Evolutionary conservation across 2,329 filamentous ascomycete genomes (phyloP).

Genomic region (Didymosphaeria variabile): DNA sequence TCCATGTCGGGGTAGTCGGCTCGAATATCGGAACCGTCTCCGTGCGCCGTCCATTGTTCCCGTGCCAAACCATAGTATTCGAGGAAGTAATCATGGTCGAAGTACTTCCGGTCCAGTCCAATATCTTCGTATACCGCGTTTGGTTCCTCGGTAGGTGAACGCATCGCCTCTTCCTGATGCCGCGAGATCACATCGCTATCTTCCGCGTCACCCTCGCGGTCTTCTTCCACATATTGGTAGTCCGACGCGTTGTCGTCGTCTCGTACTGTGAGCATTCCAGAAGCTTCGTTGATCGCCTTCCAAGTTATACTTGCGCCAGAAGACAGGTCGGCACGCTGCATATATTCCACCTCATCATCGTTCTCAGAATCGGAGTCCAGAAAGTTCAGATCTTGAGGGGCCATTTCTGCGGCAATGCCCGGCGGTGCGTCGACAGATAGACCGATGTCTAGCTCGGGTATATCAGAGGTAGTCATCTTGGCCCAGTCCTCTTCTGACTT

Average conservation of each 20-base stretch:
- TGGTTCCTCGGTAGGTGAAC: not conserved
- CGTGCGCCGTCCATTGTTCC: too few relatives aligned
- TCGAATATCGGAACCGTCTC: too few relatives aligned
- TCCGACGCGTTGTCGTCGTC: not conserved
- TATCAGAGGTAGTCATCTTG: not conserved
- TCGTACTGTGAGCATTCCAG: not conserved
- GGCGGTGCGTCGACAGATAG: too few relatives aligned
- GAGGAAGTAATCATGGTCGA: slow-evolving; percentile 7
- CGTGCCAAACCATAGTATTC: not conserved
- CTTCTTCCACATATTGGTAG: not conserved
- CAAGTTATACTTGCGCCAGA: not conserved
- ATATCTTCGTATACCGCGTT: not conserved
- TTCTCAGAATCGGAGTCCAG: not conserved
- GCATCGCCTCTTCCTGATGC: not conserved
- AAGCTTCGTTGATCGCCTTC: not conserved
- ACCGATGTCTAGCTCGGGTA: not conserved
- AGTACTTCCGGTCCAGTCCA: slow-evolving; percentile 6
- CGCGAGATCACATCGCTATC: not conserved
- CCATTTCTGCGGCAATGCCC: too few relatives aligned
- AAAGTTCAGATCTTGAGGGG: not conserved
- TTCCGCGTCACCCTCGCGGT: not conserved
- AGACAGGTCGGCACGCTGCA: too few relatives aligned
- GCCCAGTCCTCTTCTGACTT: not conserved
- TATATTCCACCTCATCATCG: not conserved
- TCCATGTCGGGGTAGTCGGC: too few relatives aligned